These are phyloP conservation scores for Stropharia rugosoannulata DNA, from an alignment of 768 basidiomycete species.

Conservation along the genomic window DNA sequence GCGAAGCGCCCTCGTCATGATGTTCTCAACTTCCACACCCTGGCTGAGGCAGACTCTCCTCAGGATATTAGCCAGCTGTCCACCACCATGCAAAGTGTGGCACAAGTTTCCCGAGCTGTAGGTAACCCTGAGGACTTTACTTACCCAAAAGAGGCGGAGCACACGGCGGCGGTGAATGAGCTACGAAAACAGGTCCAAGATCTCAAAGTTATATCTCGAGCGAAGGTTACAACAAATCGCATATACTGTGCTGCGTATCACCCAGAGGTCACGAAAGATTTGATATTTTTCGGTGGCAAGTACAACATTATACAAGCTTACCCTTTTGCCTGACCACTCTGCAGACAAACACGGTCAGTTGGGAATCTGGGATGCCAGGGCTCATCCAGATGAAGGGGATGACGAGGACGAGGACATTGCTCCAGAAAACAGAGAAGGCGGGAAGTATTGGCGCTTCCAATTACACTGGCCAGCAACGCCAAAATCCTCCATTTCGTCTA, in stretches of 20 bases:
- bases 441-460: constrained; percentile 79
- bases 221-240: constrained; percentile 76
- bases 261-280: constrained; percentile 74
- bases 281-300: constrained; percentile 85
- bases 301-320: neutral
- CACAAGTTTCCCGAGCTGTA: constrained; percentile 35
- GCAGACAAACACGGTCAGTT: constrained; percentile 81
- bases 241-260: constrained; percentile 82
- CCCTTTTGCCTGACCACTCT: neutral
- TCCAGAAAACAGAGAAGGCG: constrained; percentile 51
- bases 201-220: constrained; percentile 69
- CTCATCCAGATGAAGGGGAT: constrained; percentile 60
- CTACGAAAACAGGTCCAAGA: constrained; percentile 53
- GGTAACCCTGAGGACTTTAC: constrained; percentile 52
- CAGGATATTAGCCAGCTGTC: constrained; percentile 49
- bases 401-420: constrained; percentile 58
- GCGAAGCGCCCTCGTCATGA: constrained; percentile 71
- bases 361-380: constrained; percentile 86
- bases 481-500: constrained; percentile 75
- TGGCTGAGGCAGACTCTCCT: constrained; percentile 51
- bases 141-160: constrained; percentile 45
- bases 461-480: constrained; percentile 82
- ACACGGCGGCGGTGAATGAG: constrained; percentile 47
- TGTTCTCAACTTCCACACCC: constrained; percentile 57
- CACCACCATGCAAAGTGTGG: constrained; percentile 38